A percentile compares a stretch with the other conserved stretches of the same genome.
phyloP scores from a whole-genome alignment of 2,329 filamentous ascomycete species.

The Simplicillium sp. region DNA sequence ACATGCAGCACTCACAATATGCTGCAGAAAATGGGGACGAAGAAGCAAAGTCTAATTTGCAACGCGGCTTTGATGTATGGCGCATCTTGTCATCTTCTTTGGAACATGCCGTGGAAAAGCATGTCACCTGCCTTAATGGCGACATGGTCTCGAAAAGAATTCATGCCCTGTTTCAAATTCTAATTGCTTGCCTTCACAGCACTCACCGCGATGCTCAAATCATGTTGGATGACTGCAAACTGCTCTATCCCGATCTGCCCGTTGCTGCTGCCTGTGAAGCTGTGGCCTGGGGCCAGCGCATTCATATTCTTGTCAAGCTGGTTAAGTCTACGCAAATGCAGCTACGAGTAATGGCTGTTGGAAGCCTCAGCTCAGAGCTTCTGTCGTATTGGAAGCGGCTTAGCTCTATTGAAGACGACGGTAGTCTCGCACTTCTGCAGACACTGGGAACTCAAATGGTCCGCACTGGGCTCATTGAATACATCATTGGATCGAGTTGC shows the following conservation, averaged over 20 bases:
- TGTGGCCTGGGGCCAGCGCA: constrained; percentile 57
- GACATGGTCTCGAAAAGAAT: too few species aligned
- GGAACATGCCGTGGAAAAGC: too few species aligned
- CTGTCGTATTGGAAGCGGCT: constrained; percentile 55
- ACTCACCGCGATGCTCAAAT: too few species aligned
- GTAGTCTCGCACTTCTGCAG: too few species aligned
- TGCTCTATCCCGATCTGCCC: neutral
- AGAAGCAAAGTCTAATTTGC: too few species aligned
- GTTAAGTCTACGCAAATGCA: constrained; percentile 86
- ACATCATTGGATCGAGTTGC: constrained; percentile 82
- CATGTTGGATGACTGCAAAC: neutral
- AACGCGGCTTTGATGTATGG: too few species aligned
- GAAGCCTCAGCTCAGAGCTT: constrained; percentile 64
- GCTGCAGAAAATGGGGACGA: too few species aligned
- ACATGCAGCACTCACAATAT: too few species aligned
- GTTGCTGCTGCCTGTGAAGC: constrained; percentile 26
- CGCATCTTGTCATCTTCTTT: too few species aligned
- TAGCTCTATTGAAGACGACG: constrained; percentile 31
- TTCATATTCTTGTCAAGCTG: constrained; percentile 59
- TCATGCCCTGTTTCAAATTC: too few species aligned
- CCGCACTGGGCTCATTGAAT: constrained; percentile 65
- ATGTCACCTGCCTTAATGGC: too few species aligned
- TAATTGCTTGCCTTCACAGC: too few species aligned
- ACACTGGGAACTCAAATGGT: constrained; percentile 32
- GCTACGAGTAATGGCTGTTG: constrained; percentile 67